Base-by-base conservation (phyloP, 805 yeast species). In the Saturnispora diversa region DNA sequence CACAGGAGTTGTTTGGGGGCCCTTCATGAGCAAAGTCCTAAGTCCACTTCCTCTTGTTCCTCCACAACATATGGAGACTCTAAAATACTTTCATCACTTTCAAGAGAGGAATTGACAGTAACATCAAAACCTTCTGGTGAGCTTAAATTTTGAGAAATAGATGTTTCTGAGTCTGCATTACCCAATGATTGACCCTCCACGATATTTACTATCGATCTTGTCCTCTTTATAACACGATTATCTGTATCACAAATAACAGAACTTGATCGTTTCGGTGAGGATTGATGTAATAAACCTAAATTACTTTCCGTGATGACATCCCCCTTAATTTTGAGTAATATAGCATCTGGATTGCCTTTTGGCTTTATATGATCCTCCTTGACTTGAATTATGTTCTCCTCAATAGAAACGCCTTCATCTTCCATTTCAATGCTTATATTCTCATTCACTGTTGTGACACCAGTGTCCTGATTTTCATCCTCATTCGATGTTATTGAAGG, bases 201-300 rank as follows among this genome's bases (percentile, higher is more conserved):
- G 17, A 35, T 17, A 3, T 16, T 27, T 26, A n/a, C 17, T 15
- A 25, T 31, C 8, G 42, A 39, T 26, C 31, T 25, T 31, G 42
- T 39, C 6, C 42, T 24, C 19, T 39, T 39, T 6, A 39, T 24
- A 9, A 27, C 28, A 6, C 35, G 35, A 26, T 26, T 27, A 22
- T 32, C 29, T 8, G 9, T n/a, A 20, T 17, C 28, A 17, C 37
- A n/a, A 33, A 3, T 12, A 15, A 15, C 7, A 11, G 5, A 21
- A 24, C 34, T 28, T 12, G 21, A 21, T 27, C 42, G 26, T 21
- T 39, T 39, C 10, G 42, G 42, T 3, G 42, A 39, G n/a, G 42
- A 39, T 13, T 39, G 42, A 9, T 23, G 35, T 4, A 29, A 19
- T 11, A 37, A 11, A 11, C 12, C 33, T 13, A 37, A 15, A 6